Evolutionary conservation across 2,329 filamentous ascomycete species (phyloP).

Genomic region (Fusarium globosum): DNA sequence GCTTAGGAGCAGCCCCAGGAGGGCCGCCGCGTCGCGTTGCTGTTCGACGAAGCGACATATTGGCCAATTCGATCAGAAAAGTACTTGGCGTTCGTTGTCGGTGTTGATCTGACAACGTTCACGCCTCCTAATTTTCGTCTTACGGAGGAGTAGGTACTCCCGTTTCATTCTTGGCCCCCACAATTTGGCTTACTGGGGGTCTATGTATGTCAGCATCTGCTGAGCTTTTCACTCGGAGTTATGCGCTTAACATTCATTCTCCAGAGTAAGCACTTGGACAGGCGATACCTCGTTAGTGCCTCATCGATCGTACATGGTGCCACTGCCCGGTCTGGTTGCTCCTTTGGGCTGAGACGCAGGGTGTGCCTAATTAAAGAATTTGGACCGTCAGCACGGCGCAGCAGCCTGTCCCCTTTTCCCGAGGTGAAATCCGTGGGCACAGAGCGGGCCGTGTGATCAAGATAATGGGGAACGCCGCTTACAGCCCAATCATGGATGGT

Average conservation of each 20-base stretch:
- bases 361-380: neutral
- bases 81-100: neutral
- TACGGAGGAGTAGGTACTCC: neutral
- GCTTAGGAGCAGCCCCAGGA: slow-evolving; percentile 27
- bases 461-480: neutral
- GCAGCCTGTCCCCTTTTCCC: neutral
- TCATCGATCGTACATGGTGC: neutral
- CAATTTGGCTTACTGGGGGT: neutral
- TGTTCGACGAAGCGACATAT: slow-evolving; percentile 28
- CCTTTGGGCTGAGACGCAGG: neutral
- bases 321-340: neutral
- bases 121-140: neutral
- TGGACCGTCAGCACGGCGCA: neutral
- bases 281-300: neutral
- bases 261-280: neutral
- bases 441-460: neutral
- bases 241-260: neutral
- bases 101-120: neutral
- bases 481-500: neutral
- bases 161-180: slow-evolving; percentile 24
- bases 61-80: neutral
- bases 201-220: neutral
- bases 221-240: neutral
- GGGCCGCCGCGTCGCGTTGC: slow-evolving; percentile 41
- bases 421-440: neutral